Base-by-base conservation (phyloP, 768 basidiomycete species). In the Cystofilobasidium bisporidii region DNA sequence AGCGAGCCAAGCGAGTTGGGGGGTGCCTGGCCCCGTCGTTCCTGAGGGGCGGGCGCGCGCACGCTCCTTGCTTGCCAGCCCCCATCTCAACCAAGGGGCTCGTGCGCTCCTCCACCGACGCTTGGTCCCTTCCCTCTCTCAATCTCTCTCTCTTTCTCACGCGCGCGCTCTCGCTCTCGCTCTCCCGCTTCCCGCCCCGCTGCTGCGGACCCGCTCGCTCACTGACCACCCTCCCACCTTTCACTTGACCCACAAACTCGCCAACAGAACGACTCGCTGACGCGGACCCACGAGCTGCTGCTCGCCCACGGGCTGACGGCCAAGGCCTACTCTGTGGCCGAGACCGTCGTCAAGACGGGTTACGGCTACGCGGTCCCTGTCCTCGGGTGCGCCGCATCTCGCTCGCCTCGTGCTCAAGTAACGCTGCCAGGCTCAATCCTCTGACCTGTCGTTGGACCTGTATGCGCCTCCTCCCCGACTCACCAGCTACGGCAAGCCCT, bases 221-320 rank as follows among this genome's bases (percentile, higher is more conserved):
- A 43, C 48, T 57, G 15, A 15, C 48, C 41, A 20, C 32, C 38
- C 40, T 11, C 48, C 43, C 55, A 15, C 30, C 30, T n/a, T 36
- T 17, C 22, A 22, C 58, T 18, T 38, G n/a, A 24, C n/a, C 18
- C 3, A 6, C 8, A 6, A n/a, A n/a, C n/a, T n/a, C n/a, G n/a
- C n/a, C n/a, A n/a, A n/a, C 45, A 68, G 67, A 63, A 53, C 57
- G 67, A 68, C 57, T 36, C 41, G 15, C 20, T 68, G 55, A 36
- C 56, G 22, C 55, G 47, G 18, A n/a, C 61, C 12, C 67, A 63
- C 24, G 61, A 41, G 14, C 36, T 63, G 24, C 55, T 61, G 28
- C 50, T 24, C 30, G 56, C 67, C 0, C 56, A 41, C 40, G 55
- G n/a, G 32, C 50, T 68, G 61, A 68, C 67, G 53, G 61, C 61